Evolutionary conservation across 768 basidiomycete species (phyloP), one percentile per base, ranked within the genome.

Genomic region (Tulasnella sp.): DNA sequence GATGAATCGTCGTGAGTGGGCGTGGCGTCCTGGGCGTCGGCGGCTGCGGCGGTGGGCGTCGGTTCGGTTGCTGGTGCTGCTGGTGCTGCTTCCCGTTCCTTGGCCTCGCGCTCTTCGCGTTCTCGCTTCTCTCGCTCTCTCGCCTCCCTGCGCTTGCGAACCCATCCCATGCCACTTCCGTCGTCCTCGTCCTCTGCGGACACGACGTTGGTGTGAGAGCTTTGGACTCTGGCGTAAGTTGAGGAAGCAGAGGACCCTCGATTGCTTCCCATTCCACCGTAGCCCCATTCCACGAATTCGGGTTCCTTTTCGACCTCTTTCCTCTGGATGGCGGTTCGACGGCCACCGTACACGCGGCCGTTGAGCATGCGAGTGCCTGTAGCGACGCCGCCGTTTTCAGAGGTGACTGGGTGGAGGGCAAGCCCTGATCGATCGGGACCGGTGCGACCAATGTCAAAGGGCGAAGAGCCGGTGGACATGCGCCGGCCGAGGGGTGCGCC

Each of bases 251-350:
- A 87, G 75, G 78, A 80, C 77, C 50, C 84, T 82, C 82, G 84
- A 31, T 81, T 76, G 75, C 89, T 90, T 40, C 95, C 95, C 92
- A 96, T 93, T 2, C 94, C 94, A 44, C 94, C 94, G 80, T 93
- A 94, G 0, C 96, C 96, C 96, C 96, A 97, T 85, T 97, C 96
- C 22, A 96, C 94, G 83, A 97, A 97, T 84, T 93, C 93, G 44
- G 93, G 93, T 81, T 94, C 93, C 31, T 80, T 82, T 72, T 80
- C 82, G 58, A 83, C 83, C 48, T 82, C 50, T 44, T 82, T 84
- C 31, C 83, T 84, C 22, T 79, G 75, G 69, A 37, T n/a, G 81
- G 83, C 74, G 83, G 83, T 40, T 83, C 22, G 83, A 4, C 81
- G 72, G 75, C 40, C 82, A 16, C 96, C 95, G 83, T 96, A 96